phyloP scores from a whole-genome alignment of 78 protist species.

The Blattamonas nauphoetae region DNA sequence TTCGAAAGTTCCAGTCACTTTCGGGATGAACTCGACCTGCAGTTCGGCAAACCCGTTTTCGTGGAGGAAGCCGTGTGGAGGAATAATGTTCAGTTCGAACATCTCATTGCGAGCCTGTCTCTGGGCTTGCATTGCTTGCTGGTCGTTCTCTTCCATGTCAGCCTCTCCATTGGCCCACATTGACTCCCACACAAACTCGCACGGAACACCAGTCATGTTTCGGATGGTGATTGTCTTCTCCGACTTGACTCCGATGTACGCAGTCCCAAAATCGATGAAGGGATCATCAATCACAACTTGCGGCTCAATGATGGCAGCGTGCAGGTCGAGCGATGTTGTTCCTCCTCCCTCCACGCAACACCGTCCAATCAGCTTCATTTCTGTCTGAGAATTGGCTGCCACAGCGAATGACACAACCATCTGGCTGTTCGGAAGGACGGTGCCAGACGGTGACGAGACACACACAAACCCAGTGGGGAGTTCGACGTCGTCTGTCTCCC shows the following conservation, averaged over 20 bases:
- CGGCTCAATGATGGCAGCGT: neutral
- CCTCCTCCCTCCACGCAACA: neutral
- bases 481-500: too few relatives aligned
- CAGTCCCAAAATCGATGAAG: neutral
- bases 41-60: neutral
- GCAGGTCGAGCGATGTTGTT: neutral
- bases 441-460: neutral
- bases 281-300: neutral
- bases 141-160: neutral
- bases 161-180: neutral
- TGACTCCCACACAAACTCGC: neutral
- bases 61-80: neutral
- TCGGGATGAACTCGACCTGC: neutral
- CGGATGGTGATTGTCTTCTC: neutral
- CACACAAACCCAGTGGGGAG: neutral
- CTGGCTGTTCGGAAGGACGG: neutral
- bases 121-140: too few relatives aligned
- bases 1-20: neutral
- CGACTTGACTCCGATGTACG: neutral
- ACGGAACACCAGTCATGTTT: neutral
- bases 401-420: neutral
- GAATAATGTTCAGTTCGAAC: neutral
- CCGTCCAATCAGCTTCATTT: neutral
- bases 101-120: too few relatives aligned
- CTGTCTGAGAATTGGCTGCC: neutral